A percentile compares a stretch with the other conserved stretches of the same genome.
Evolutionary conservation across 768 basidiomycete species (phyloP).

Genomic region (Mycena chlorophos): DNA sequence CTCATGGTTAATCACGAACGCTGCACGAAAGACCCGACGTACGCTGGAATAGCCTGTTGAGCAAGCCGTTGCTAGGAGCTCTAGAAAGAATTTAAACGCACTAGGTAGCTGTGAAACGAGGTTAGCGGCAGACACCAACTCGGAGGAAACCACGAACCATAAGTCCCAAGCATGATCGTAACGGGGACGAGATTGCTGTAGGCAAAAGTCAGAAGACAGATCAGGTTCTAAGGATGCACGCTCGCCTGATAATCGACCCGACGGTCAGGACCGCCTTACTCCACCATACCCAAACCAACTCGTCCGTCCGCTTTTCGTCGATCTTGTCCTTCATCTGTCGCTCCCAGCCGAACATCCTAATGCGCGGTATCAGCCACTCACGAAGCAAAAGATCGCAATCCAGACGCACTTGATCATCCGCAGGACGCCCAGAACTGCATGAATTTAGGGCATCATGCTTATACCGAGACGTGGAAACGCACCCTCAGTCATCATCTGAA

Average conservation of each 20-base stretch:
- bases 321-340: conserved; percentile 46
- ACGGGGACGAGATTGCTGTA: neutral
- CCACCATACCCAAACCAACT: conserved; percentile 44
- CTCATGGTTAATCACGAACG: neutral
- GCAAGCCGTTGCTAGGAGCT: neutral
- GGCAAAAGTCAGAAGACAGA: neutral
- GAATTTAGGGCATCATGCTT: neutral
- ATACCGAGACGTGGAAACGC: conserved; percentile 21
- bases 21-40: neutral
- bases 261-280: conserved; percentile 40
- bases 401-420: conserved; percentile 47
- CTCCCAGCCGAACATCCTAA: conserved; percentile 49
- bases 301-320: conserved; percentile 47
- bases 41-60: neutral
- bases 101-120: neutral
- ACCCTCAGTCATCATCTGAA: conserved; percentile 49
- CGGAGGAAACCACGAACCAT: neutral
- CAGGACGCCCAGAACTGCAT: conserved; percentile 40
- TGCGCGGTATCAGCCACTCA: neutral
- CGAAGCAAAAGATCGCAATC: neutral
- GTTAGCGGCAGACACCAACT: neutral
- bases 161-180: neutral
- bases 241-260: conserved; percentile 40
- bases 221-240: conserved; percentile 4
- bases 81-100: neutral